Evolutionary conservation across 208 protist species (phyloP), one percentile per base, ranked within the genome.

Genomic region (Trypanosoma lewisi): DNA sequence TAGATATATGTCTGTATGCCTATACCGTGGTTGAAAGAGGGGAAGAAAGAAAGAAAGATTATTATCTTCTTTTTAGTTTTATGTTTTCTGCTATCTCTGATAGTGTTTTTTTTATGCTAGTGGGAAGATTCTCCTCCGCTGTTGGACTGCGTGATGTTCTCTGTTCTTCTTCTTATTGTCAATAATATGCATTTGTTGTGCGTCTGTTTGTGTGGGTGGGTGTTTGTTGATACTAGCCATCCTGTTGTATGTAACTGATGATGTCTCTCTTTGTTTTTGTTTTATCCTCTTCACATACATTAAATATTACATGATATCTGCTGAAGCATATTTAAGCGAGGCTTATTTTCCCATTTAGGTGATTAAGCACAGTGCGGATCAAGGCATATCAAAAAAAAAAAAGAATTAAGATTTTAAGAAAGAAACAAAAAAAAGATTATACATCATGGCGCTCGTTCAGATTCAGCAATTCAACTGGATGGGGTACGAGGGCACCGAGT

Each of bases 401-500:
- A 37, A 42, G 19, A 42, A 9, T 16, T 9, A 42, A 56, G 42
- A 17, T 25, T 2, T 12, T 25, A 39, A 25, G 25, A 25, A 21
- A 42, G 14, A 17, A 56, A n/a, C n/a, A n/a, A 31, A 17, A 42
- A 56, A 27, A 44, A 19, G 28, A 9, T 1, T 55, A 55, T 42
- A 28, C 12, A 42, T 27, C 16, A 75, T 79, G 50, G 77, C 78
- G 23, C 62, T 90, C 28, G 62, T 89, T 34, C 67, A 73, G n/a
- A 78, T 54, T n/a, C 77, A 93, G 49, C 75, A 78, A 33, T 90
- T 83, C 69, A 94, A 91, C 73, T 94, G 88, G 88, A 94, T 94
- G 88, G 83, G 85, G 33, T 79, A 91, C 72, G 73, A 90, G 55
- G 85, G 88, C 45, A 87, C 81, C 50, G 78, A 91, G 75, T 81